phyloP scores from a whole-genome alignment of 2,329 filamentous ascomycete species.

The Xylaria sp. region DNA sequence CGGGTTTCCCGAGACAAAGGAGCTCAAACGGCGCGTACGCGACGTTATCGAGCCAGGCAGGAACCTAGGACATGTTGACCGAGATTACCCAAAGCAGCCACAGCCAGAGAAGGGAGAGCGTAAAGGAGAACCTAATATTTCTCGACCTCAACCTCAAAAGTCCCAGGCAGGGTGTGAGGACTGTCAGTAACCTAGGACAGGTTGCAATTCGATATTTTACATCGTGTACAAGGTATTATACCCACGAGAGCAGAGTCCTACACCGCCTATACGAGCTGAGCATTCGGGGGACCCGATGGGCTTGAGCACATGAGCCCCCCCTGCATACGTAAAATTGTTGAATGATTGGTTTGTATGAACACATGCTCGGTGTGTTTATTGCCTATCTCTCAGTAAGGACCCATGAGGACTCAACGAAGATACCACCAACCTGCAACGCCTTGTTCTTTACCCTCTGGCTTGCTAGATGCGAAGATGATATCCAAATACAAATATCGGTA shows the following conservation, averaged over 20 bases:
- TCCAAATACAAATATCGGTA: background rate
- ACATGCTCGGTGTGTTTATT: background rate
- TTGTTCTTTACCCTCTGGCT: background rate
- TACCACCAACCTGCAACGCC: background rate
- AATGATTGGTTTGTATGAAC: background rate
- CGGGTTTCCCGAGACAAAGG: constrained; percentile 94
- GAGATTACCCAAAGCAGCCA: constrained; percentile 52
- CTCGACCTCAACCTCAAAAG: constrained; percentile 2
- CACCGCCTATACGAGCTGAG: background rate
- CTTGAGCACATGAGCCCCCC: background rate
- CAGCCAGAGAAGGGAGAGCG: constrained; percentile 19
- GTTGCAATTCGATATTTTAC: background rate
- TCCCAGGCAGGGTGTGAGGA: constrained; percentile 51
- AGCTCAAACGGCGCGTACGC: constrained; percentile 84
- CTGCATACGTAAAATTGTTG: background rate
- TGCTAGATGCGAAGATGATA: background rate
- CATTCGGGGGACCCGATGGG: background rate
- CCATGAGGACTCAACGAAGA: background rate
- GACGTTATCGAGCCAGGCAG: constrained; percentile 83
- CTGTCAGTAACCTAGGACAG: constrained; percentile 47
- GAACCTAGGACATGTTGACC: constrained; percentile 85
- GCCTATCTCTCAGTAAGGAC: background rate
- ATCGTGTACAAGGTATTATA: background rate
- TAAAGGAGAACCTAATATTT: constrained; percentile 19
- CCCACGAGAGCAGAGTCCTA: background rate